Evolutionary conservation across 1,139 yeast species (phyloP).

Genomic region (Neolecta irregularis): DNA sequence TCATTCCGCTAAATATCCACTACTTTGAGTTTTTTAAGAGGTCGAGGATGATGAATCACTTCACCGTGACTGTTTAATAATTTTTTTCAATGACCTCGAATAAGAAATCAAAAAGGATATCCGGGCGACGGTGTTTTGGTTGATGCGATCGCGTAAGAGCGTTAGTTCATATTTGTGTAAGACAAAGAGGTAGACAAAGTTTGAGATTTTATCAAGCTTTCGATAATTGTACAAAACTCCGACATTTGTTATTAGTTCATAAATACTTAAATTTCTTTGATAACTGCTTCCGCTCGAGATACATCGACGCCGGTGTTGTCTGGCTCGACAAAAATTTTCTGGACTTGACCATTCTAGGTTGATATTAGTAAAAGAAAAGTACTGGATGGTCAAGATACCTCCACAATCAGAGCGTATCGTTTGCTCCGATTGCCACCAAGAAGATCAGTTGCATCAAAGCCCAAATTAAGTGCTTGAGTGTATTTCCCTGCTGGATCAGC

Average conservation of each 20-base stretch:
- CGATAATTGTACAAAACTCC: no score
- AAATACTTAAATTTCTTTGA: no score
- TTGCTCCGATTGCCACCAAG: slow-evolving; percentile 64
- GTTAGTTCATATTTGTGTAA: no score
- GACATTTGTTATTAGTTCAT: no score
- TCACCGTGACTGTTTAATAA: not conserved
- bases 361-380: not conserved
- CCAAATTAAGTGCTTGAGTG: slow-evolving; percentile 44
- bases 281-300: not conserved
- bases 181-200: no score
- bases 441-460: slow-evolving; percentile 53
- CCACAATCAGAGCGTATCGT: slow-evolving; percentile 62
- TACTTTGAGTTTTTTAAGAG: not conserved
- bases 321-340: slow-evolving; percentile 57
- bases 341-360: slow-evolving; percentile 40
- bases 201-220: no score
- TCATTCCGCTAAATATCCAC: not conserved
- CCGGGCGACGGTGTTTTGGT: no score
- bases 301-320: slow-evolving; percentile 53
- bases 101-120: slow-evolving; percentile 2
- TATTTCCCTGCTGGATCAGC: slow-evolving; percentile 70
- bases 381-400: slow-evolving; percentile 24
- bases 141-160: no score
- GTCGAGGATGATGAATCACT: no score
- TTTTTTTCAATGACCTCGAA: not conserved